Evolutionary conservation across 495 filamentous ascomycete species (phyloP).

Genomic region (Trichoderma parareesei): DNA sequence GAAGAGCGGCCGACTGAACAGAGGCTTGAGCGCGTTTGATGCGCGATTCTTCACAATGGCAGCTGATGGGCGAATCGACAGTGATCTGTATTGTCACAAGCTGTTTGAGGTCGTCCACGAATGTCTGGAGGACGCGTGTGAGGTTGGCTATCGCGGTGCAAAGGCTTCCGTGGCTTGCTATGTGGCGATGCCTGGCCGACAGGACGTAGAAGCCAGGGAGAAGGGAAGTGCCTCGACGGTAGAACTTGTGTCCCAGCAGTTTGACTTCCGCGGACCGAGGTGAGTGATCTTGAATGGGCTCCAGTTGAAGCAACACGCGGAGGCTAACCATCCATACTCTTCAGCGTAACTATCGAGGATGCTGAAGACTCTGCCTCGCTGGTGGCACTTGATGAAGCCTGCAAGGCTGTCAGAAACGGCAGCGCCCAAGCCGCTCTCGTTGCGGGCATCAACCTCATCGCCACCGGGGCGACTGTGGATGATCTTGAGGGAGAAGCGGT

Average conservation of each 20-base stretch:
- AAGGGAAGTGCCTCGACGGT: neutral
- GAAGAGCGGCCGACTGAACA: conserved; percentile 20
- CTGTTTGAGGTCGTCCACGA: conserved; percentile 43
- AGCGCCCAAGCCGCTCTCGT: conserved; percentile 34
- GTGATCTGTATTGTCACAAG: conserved; percentile 46
- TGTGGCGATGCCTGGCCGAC: conserved; percentile 33
- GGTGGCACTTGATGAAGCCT: conserved; percentile 44
- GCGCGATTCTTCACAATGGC: conserved; percentile 34
- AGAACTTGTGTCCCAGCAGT: conserved; percentile 22
- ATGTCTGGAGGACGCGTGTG: conserved; percentile 40
- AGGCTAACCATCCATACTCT: conserved; percentile 1
- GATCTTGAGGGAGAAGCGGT: conserved; percentile 25
- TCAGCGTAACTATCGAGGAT: conserved; percentile 35
- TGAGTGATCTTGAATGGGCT: conserved; percentile 37
- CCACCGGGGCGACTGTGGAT: conserved; percentile 22
- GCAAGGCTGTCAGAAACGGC: conserved; percentile 29
- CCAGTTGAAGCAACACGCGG: conserved; percentile 15
- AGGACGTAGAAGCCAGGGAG: conserved; percentile 18
- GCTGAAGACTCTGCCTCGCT: conserved; percentile 43
- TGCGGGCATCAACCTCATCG: conserved; percentile 29
- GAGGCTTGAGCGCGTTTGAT: conserved; percentile 27
- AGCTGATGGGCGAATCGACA: conserved; percentile 26
- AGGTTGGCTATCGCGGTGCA: conserved; percentile 33
- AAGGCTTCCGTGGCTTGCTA: conserved; percentile 30
- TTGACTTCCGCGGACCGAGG: conserved; percentile 27